Evolutionary conservation across 2,329 filamentous ascomycete genomes (phyloP), one percentile per base, ranked within the genome.

Genomic region (Colletotrichum coccodes): DNA sequence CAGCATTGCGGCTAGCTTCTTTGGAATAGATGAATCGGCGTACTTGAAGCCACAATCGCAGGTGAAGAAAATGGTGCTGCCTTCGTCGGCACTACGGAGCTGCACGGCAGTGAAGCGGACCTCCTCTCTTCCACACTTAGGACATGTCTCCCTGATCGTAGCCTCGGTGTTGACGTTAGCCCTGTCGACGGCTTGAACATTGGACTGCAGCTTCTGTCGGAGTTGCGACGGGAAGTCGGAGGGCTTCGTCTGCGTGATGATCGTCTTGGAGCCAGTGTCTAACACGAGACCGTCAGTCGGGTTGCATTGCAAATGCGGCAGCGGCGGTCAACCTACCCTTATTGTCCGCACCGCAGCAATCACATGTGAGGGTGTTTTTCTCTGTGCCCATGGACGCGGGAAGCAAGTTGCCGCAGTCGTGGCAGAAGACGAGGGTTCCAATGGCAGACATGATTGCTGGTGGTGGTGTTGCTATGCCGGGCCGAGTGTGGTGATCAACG

Each of bases 61-160:
- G 69, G 87, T 91, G 82, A 94, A 97, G 76, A 98, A 97, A 62
- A 97, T 89, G 0, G 95, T 98, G 72, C 92, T 94, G 70, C 96
- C 96, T 89, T 98, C 95, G 79, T 99, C 96, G 62, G 95, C 96
- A 84, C 94, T 91, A 74, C 95, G 91, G 75, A 97, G 83, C 79
- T 99, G 96, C 70, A 94, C 89, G 3, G 92, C 92, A 57, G 94
- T 92, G 79, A 91, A 98, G 74, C 90, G 92, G 80, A 98, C 94
- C 77, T 97, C 91, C 60, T 90, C 90, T 60, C 90, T 86, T 18
- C 92, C 94, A 79, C 96, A 98, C 75, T 94, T 91, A 52, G 91
- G 88, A 78, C 96, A 98, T 50, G 87, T 90, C 78, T 92, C 86
- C 69, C 88, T 83, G 73, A 88, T 92, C 49, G 78, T 85, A 58